Conservation (phyloP, 179 eudicot genomes). For the Heliamphora pulchella region DNA sequence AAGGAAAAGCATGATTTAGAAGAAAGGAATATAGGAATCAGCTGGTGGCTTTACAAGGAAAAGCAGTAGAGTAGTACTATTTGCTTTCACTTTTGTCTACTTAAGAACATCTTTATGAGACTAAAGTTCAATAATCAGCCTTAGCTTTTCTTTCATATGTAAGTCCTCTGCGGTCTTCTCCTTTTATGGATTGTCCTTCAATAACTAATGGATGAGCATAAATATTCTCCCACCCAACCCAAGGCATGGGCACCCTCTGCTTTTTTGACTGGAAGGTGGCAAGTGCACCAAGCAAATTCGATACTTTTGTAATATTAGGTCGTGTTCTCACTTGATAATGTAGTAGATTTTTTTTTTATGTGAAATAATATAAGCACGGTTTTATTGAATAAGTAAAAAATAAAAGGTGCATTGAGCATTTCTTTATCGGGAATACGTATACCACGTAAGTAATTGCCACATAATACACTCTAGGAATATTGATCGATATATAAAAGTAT, state of each 20-base stretch:
- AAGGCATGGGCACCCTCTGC: slow-evolving; percentile 5
- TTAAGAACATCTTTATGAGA: slow-evolving; percentile 10
- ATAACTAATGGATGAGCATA: slow-evolving; percentile 10
- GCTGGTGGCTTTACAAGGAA: slow-evolving; percentile 26
- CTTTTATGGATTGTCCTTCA: slow-evolving; percentile 6
- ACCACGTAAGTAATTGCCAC: too few relatives aligned
- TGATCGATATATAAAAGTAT: too few relatives aligned
- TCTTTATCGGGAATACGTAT: too few relatives aligned
- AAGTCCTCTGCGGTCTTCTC: slow-evolving; percentile 6
- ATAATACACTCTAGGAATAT: too few relatives aligned
- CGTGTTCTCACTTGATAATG: too few relatives aligned
- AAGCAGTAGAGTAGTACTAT: slow-evolving; percentile 25
- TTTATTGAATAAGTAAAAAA: too few relatives aligned
- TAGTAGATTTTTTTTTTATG: too few relatives aligned
- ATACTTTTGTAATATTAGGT: too few relatives aligned
- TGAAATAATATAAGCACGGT: too few relatives aligned
- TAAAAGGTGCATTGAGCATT: too few relatives aligned
- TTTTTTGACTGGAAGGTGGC: slow-evolving; percentile 4
- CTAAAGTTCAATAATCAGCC: slow-evolving; percentile 12
- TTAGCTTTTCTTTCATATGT: slow-evolving; percentile 15
- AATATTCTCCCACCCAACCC: slow-evolving; percentile 1
- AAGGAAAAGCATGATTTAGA: slow-evolving; percentile 16
- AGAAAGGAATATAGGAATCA: slow-evolving; percentile 22
- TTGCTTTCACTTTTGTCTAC: slow-evolving; percentile 6
- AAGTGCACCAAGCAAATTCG: slow-evolving; percentile 12